phyloP scores from a whole-genome alignment of 495 filamentous ascomycete species.

The Penicillium canescens region DNA sequence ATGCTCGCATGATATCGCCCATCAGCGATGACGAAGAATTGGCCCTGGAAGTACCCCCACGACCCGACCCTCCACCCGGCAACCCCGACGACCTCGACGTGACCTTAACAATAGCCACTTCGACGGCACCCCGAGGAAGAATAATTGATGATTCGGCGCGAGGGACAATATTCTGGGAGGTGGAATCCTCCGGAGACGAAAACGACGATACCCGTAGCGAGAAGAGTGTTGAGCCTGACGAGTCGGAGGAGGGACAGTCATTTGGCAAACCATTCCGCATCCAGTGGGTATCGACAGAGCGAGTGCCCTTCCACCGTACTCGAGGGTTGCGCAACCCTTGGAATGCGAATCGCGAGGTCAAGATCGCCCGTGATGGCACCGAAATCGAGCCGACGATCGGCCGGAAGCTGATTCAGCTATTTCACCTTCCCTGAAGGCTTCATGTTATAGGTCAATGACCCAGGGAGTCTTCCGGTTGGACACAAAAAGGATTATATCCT shows the following conservation, averaged over 20 bases:
- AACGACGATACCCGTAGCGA: conserved; percentile 32
- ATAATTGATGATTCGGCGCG: conserved; percentile 93
- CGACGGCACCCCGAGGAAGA: conserved; percentile 77
- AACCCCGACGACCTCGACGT: conserved; percentile 56
- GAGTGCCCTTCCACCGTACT: conserved; percentile 89
- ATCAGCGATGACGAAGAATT: conserved; percentile 76
- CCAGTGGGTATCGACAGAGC: conserved; percentile 85
- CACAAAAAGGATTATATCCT: too few relatives aligned
- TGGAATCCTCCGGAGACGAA: conserved; percentile 60
- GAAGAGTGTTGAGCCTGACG: conserved; percentile 41
- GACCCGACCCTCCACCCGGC: conserved; percentile 55
- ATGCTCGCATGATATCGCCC: conserved; percentile 85
- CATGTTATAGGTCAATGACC: not conserved
- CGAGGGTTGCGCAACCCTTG: conserved; percentile 90
- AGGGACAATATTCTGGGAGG: conserved; percentile 97
- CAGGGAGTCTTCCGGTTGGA: too few relatives aligned
- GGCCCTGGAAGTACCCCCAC: conserved; percentile 53
- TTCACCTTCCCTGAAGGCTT: conserved; percentile 47
- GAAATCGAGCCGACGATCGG: conserved; percentile 88
- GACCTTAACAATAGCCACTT: conserved; percentile 77
- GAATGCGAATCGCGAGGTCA: conserved; percentile 96
- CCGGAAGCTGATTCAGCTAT: conserved; percentile 73
- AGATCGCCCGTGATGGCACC: conserved; percentile 94
- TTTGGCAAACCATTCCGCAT: conserved; percentile 94
- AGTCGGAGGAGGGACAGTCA: conserved; percentile 50